Base-by-base conservation (phyloP, 1,284 basidiomycete genomes). In the Agaricales sp. region DNA sequence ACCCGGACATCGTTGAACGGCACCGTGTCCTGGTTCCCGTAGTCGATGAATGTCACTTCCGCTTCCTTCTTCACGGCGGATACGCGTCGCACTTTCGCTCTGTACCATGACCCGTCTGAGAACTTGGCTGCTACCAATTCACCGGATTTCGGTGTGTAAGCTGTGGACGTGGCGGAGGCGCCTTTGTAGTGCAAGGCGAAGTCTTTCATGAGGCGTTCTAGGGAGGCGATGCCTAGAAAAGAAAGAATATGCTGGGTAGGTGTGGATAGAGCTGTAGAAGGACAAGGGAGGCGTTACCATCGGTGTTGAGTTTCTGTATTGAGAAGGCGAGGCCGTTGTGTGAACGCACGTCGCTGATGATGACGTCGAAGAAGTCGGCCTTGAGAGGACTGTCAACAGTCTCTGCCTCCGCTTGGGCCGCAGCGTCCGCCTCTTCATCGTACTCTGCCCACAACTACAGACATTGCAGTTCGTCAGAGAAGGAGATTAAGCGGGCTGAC, bases 121-220 rank as follows among this genome's bases (percentile, higher is more conserved):
- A 89, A 91, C 62, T 87, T 88, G 6, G 87, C 93, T 19, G 91
- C 91, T 16, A 98, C 90, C 19, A 96, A 73, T 53, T 97, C 93
- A 22, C 93, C 93, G 16, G 75, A 78, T 60, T 78, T 82, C 1
- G 92, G 94, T 2, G 72, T 68, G 61, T 92, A 94, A 47, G 75
- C 77, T 22, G 81, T 58, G 0, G 86, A 71, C 3, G 76, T 61
- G 4, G 75, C 65, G 3, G 77, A 65, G 16, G 81, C 72, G 35
- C 78, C 78, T 46, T 80, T 78, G 66, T 96, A 89, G 64, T 92
- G 81, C 35, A 87, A 62, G 2, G 90, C 85, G 61, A 99, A 94
- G 53, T 97, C 94, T 46, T 74, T 73, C 95, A 98, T 98, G 54
- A 99, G 75, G 63, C 86, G 85, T 61, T 97, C 94, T 50, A 99